A percentile compares a stretch with the other conserved stretches of the same genome.
Conservation (phyloP, 495 filamentous ascomycete genomes). For the Bombardia bombarda region DNA sequence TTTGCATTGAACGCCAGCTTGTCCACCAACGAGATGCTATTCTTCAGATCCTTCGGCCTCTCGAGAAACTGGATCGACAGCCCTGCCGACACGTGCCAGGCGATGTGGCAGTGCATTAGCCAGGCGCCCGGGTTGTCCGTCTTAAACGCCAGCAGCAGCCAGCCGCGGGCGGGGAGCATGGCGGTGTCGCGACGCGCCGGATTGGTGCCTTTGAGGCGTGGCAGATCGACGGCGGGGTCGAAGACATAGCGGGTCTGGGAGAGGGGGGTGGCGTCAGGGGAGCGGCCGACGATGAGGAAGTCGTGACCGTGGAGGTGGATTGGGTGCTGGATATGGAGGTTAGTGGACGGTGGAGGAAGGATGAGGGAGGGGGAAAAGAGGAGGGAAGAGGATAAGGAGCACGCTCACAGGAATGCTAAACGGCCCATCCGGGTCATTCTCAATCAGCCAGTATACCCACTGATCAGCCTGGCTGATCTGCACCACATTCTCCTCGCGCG, state of each 20-base stretch:
- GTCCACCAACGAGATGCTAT: conserved; percentile 12
- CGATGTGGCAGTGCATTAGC: conserved; percentile 53
- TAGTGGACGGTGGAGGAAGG: not conserved
- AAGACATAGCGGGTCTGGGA: conserved; percentile 23
- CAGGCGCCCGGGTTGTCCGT: conserved; percentile 51
- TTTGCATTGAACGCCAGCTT: conserved; percentile 12
- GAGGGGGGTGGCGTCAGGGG: conserved; percentile 12
- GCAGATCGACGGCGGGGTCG: conserved; percentile 16
- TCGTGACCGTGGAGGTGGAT: conserved; percentile 52
- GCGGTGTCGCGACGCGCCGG: conserved; percentile 55
- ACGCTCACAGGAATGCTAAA: conserved; percentile 21
- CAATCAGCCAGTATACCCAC: conserved; percentile 46
- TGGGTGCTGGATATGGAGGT: conserved; percentile 14
- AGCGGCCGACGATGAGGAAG: conserved; percentile 47
- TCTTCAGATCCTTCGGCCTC: conserved; percentile 21
- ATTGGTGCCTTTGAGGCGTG: conserved; percentile 33
- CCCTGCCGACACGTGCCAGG: conserved; percentile 45
- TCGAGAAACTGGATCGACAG: conserved; percentile 44
- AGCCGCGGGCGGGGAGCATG: conserved; percentile 36
- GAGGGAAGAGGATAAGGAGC: too few species aligned
- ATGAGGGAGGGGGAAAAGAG: not conserved
- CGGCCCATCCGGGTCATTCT: conserved; percentile 39
- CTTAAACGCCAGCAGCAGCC: conserved; percentile 46
- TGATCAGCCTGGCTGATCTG: conserved; percentile 25
- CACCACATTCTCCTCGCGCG: conserved; percentile 29